These are phyloP conservation scores for Mycena albidolilacea DNA, from an alignment of 768 basidiomycete species.

Conservation along the genomic window DNA sequence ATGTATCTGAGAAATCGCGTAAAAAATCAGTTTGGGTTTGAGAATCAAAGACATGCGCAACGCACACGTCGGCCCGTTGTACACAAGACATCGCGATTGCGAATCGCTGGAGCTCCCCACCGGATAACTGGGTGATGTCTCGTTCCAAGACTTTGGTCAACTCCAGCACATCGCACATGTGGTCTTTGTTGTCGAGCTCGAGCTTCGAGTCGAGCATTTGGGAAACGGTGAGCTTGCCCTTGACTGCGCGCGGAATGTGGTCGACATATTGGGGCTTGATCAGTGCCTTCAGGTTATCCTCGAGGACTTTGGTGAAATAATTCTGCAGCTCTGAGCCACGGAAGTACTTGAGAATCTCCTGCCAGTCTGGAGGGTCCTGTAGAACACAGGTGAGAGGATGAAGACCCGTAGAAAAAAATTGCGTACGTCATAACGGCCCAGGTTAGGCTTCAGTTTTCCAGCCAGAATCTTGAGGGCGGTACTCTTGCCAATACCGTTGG, in stretches of 20 bases:
- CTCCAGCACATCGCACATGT: slow-evolving; percentile 90
- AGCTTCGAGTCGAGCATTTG: slow-evolving; percentile 95
- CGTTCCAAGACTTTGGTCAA: slow-evolving; percentile 89
- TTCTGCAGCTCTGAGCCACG: slow-evolving; percentile 99
- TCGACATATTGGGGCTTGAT: slow-evolving; percentile 99
- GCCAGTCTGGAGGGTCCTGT: slow-evolving; percentile 98
- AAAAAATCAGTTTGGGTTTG: slow-evolving; percentile 6
- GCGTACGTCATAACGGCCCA: slow-evolving; percentile 94
- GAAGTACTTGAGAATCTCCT: slow-evolving; percentile 98
- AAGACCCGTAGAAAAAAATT: slow-evolving; percentile 7
- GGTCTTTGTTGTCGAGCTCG: slow-evolving; percentile 90
- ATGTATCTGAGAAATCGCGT: slow-evolving; percentile 77
- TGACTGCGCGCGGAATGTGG: slow-evolving; percentile 97
- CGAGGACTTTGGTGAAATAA: slow-evolving; percentile 99
- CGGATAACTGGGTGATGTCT: slow-evolving; percentile 89
- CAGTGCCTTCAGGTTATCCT: slow-evolving; percentile 98
- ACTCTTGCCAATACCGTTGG: slow-evolving; percentile 99
- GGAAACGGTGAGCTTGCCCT: slow-evolving; percentile 87
- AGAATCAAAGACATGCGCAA: slow-evolving; percentile 34
- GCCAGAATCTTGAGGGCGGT: slow-evolving; percentile 97
- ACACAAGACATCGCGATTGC: slow-evolving; percentile 98
- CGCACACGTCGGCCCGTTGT: slow-evolving; percentile 95
- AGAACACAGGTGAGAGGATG: slow-evolving; percentile 22
- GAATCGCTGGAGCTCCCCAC: slow-evolving; percentile 98
- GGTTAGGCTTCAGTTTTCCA: slow-evolving; percentile 97